Percentiles rank a stretch among this genome's conserved stretches.
Evolutionary conservation across 1,139 yeast genomes (phyloP).

Genomic region (Kodamaea suecica): DNA sequence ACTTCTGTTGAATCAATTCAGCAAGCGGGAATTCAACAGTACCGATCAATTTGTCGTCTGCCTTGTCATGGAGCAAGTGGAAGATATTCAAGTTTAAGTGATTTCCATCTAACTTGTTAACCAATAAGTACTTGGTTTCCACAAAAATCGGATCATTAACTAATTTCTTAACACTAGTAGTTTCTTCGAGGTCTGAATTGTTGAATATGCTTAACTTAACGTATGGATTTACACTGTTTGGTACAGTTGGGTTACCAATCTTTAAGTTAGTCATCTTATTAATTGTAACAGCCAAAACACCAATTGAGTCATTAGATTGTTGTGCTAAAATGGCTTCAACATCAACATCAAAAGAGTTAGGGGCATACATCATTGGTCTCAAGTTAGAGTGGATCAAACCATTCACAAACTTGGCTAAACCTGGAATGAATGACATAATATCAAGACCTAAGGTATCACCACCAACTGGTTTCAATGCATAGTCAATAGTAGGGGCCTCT

Average conservation of each 20-base stretch:
- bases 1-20: conserved; percentile 56
- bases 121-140: conserved; percentile 61
- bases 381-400: conserved; percentile 64
- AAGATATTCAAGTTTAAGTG: conserved; percentile 51
- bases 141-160: conserved; percentile 60
- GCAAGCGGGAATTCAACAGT: conserved; percentile 53
- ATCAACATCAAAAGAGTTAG: conserved; percentile 71
- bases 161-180: conserved; percentile 55
- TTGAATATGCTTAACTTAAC: conserved; percentile 48
- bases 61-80: conserved; percentile 50
- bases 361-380: conserved; percentile 80
- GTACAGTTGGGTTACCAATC: conserved; percentile 36
- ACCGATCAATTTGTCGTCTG: conserved; percentile 57
- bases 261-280: conserved; percentile 52
- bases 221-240: conserved; percentile 57
- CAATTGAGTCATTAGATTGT: conserved; percentile 62
- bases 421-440: conserved; percentile 80
- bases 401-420: conserved; percentile 70
- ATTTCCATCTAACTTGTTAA: conserved; percentile 56
- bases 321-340: conserved; percentile 68
- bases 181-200: conserved; percentile 42
- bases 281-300: conserved; percentile 63
- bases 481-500: conserved; percentile 76
- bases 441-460: conserved; percentile 82
- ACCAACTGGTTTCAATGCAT: conserved; percentile 81